These are phyloP conservation scores for Coemansia sp. DNA, from an alignment of 192 early-diverging fungal genomes.

Conservation along the genomic window DNA sequence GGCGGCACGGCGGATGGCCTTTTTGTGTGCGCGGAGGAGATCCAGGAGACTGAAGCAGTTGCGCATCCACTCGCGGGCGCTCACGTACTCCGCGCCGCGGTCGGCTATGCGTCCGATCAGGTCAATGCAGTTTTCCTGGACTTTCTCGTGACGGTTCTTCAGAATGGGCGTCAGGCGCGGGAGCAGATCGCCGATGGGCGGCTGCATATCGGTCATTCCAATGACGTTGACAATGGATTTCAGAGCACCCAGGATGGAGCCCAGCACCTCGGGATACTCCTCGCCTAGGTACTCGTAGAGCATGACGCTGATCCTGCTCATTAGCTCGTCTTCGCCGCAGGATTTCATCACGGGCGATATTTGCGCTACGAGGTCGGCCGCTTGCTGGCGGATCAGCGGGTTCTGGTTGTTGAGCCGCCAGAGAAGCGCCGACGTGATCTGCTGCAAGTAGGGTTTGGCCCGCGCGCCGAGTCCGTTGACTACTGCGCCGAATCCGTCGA, in stretches of 20 bases:
- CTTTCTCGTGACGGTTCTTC: constrained; percentile 96
- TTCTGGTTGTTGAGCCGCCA: constrained; percentile 98
- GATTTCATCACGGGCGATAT: constrained; percentile 92
- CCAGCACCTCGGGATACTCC: constrained; percentile 98
- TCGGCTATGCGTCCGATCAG: constrained; percentile 99
- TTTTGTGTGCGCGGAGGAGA: constrained; percentile 94
- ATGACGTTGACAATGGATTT: constrained; percentile 97
- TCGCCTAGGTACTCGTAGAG: constrained; percentile 98
- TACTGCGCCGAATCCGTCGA: constrained; percentile 95
- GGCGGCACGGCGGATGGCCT: constrained; percentile 92
- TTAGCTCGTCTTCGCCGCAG: constrained; percentile 94
- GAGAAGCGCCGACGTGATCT: constrained; percentile 91
- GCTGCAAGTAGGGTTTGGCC: constrained; percentile 90
- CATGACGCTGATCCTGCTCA: constrained; percentile 90
- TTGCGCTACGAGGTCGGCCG: constrained; percentile 93
- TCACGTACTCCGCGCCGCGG: constrained; percentile 94
- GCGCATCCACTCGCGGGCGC: constrained; percentile 99
- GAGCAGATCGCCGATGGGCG: constrained; percentile 95
- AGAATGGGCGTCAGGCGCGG: constrained; percentile 97
- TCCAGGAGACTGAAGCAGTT: constrained; percentile 98
- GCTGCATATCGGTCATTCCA: constrained; percentile 97
- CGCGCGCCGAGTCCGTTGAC: constrained; percentile 89
- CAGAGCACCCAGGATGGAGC: constrained; percentile 88
- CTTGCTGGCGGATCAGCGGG: constrained; percentile 95
- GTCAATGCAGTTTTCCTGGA: constrained; percentile 91